Conservation (phyloP, 2,329 filamentous ascomycete species). For the Ascomycota sp. region DNA sequence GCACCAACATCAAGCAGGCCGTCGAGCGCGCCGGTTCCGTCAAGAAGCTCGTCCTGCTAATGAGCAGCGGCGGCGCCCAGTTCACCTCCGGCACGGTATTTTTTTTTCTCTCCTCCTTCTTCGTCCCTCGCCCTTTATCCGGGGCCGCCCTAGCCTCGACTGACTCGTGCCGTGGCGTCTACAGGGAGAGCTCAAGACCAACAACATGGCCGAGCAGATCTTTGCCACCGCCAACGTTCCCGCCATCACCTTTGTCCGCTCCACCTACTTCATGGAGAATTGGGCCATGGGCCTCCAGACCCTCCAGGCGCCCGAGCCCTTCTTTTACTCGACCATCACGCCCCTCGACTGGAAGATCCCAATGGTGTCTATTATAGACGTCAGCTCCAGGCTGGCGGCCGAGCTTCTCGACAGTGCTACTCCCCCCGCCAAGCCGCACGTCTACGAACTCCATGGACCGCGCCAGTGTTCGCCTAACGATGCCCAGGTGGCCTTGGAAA, state of each 20-base stretch:
- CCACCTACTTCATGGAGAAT: conserved; percentile 19
- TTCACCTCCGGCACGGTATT: conserved; percentile 12
- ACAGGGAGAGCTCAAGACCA: conserved; percentile 17
- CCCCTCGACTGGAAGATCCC: conserved; percentile 12
- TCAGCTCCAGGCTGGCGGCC: conserved; percentile 8
- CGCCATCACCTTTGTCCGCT: conserved; percentile 12
- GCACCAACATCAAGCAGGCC: conserved; percentile 10
- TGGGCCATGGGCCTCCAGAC: conserved; percentile 11
- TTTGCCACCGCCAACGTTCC: conserved; percentile 4
- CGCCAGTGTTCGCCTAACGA: conserved; percentile 9
- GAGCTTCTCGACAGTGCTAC: conserved; percentile 5
- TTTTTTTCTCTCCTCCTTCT: background rate
- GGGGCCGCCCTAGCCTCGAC: too few relatives aligned
- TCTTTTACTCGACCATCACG: conserved; percentile 14
- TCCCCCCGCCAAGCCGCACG: conserved; percentile 6
- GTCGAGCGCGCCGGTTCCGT: conserved; percentile 8
- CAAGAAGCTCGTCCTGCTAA: conserved; percentile 11
- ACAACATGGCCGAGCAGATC: conserved; percentile 12
- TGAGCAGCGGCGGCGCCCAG: conserved; percentile 14
- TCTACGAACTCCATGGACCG: conserved; percentile 13
- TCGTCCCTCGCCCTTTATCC: too few relatives aligned
- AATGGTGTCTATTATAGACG: conserved; percentile 11
- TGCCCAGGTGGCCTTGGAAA: conserved; percentile 9
- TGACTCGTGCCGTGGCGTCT: background rate
- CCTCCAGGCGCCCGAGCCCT: conserved; percentile 7